phyloP scores from a whole-genome alignment of 2,329 filamentous ascomycete species.

The Sporothrix globosa region DNA sequence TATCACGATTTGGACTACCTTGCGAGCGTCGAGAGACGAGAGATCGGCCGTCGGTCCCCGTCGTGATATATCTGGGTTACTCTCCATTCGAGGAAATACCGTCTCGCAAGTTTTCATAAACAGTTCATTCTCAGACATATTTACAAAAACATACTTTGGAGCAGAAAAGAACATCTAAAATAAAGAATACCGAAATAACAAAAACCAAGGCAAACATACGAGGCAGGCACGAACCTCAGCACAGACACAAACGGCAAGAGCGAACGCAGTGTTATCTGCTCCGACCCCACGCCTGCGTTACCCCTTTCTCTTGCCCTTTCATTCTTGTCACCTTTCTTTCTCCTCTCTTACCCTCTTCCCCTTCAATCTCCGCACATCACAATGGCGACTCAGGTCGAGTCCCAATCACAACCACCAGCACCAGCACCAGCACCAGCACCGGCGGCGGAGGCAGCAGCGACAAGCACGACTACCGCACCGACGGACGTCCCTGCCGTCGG shows the following conservation, averaged over 20 bases:
- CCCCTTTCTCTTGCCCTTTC: background rate
- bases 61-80: constrained; percentile 5
- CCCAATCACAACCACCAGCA: constrained; percentile 7
- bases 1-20: constrained; percentile 2
- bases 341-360: background rate
- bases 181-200: background rate
- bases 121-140: too few species aligned
- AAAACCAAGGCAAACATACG: background rate
- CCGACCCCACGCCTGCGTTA: background rate
- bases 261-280: background rate
- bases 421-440: background rate
- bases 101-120: too few species aligned
- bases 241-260: constrained; percentile 10
- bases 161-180: background rate
- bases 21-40: background rate
- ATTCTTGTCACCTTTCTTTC: background rate
- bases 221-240: background rate
- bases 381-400: constrained; percentile 16
- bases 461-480: background rate
- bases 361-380: background rate
- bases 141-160: background rate
- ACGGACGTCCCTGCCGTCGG: constrained; percentile 29
- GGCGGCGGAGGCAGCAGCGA: background rate
- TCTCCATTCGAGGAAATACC: too few species aligned
- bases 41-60: background rate